phyloP scores from a whole-genome alignment of 2,329 filamentous ascomycete species.

The Hymenoscyphus fructigenus region DNA sequence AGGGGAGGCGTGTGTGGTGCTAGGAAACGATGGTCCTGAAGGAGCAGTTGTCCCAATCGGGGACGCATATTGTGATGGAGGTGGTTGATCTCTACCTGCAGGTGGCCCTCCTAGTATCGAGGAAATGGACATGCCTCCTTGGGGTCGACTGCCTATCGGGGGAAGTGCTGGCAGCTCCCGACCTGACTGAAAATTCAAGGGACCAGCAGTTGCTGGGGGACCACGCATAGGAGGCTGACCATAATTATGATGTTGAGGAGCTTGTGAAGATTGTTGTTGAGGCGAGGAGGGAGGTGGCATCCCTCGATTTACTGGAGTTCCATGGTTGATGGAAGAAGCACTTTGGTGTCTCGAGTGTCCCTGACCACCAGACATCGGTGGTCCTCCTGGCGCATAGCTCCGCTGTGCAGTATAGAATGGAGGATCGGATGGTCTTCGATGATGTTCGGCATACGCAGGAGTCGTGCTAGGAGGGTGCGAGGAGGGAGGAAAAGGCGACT shows the following conservation, averaged over 20 bases:
- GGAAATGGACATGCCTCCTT: constrained; percentile 65
- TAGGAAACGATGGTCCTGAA: constrained; percentile 40
- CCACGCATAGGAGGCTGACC: constrained; percentile 38
- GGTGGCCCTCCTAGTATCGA: constrained; percentile 62
- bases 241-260: constrained; percentile 37
- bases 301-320: constrained; percentile 32
- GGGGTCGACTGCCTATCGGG: constrained; percentile 49
- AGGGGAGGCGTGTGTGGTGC: constrained; percentile 40
- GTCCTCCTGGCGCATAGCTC: constrained; percentile 33
- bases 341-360: constrained; percentile 36
- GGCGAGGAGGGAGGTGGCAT: constrained; percentile 53
- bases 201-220: constrained; percentile 41
- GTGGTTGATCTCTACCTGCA: constrained; percentile 45
- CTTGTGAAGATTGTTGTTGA: constrained; percentile 41
- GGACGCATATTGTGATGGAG: constrained; percentile 48
- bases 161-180: constrained; percentile 55
- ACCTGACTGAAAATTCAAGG: constrained; percentile 44
- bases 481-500: constrained; percentile 30
- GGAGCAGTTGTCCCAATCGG: constrained; percentile 38
- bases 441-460: constrained; percentile 34
- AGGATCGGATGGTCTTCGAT: constrained; percentile 37
- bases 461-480: constrained; percentile 34
- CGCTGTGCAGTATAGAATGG: constrained; percentile 34
- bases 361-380: constrained; percentile 27
- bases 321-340: constrained; percentile 36